phyloP scores from a whole-genome alignment of 345 rosid species.

The Bruguiera gymnorhiza region DNA sequence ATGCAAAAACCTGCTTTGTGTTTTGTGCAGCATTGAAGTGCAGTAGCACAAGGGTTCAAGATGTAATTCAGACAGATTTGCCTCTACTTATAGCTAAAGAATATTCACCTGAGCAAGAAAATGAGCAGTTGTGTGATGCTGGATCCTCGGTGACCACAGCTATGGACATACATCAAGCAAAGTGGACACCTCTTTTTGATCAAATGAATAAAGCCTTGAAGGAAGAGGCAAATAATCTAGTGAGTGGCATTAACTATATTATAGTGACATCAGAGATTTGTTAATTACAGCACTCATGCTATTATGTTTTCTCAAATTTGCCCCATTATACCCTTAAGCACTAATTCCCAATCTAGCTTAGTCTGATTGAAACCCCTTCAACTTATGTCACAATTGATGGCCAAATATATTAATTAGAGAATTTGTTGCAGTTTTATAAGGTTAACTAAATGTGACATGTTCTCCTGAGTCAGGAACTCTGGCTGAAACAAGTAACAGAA shows the following conservation, averaged over 20 bases:
- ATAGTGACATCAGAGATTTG: background rate
- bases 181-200: conserved; percentile 1
- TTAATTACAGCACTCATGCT: background rate
- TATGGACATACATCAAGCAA: background rate
- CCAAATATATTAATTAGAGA: no score
- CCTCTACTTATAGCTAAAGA: conserved; percentile 2
- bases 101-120: conserved; percentile 4
- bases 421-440: background rate
- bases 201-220: background rate
- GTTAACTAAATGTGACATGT: background rate
- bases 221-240: conserved; percentile 1
- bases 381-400: no score
- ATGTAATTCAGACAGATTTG: conserved; percentile 12
- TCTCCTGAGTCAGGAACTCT: conserved; percentile 2
- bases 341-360: no score
- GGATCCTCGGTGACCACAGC: background rate
- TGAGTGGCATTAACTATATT: background rate
- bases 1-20: no score
- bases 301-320: background rate
- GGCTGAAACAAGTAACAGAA: conserved; percentile 10
- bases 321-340: no score
- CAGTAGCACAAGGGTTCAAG: conserved; percentile 2
- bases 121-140: background rate
- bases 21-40: background rate
- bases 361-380: no score